Conservation (phyloP, 441 rosid species). For the Euphorbia schlechtendalii region DNA sequence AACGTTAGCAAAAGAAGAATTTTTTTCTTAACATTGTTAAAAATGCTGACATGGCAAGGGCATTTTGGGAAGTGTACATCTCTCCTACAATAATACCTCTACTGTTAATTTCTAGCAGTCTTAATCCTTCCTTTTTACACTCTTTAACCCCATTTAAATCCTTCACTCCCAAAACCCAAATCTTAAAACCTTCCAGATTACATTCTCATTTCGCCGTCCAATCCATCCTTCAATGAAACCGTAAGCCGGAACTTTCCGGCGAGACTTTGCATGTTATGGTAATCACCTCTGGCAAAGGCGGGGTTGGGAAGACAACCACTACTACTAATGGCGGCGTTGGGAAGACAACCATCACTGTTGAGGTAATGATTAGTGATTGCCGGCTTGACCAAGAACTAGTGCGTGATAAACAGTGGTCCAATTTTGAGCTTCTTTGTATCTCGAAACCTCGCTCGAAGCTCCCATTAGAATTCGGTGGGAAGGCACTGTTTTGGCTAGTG, state of each 20-base stretch:
- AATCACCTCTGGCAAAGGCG: slow-evolving; percentile 95
- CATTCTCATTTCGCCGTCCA: slow-evolving; percentile 20
- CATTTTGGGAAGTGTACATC: too few species aligned
- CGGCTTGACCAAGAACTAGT: slow-evolving; percentile 88
- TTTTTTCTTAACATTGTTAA: too few species aligned
- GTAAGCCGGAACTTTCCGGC: slow-evolving; percentile 85
- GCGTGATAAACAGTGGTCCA: slow-evolving; percentile 89
- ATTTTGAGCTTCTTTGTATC: slow-evolving; percentile 79
- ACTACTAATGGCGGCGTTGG: too few species aligned
- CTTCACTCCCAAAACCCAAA: slow-evolving; percentile 21
- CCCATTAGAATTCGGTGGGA: slow-evolving; percentile 81
- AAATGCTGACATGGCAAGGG: too few species aligned
- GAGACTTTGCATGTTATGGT: slow-evolving; percentile 92
- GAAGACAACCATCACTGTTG: too few species aligned
- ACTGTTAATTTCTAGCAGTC: slow-evolving; percentile 29
- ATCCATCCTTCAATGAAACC: slow-evolving; percentile 77
- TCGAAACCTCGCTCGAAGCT: slow-evolving; percentile 89
- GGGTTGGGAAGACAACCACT: slow-evolving; percentile 92
- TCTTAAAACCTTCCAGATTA: slow-evolving; percentile 24
- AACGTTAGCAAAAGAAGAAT: too few species aligned
- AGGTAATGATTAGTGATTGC: slow-evolving; percentile 87
- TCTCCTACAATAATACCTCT: too few species aligned
- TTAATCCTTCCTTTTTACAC: slow-evolving; percentile 26
- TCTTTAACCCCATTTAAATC: slow-evolving; percentile 25
- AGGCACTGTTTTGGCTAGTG: slow-evolving; percentile 82